phyloP scores from a whole-genome alignment of 176 grass and related monocot species.

The Rhynchospora breviuscula region DNA sequence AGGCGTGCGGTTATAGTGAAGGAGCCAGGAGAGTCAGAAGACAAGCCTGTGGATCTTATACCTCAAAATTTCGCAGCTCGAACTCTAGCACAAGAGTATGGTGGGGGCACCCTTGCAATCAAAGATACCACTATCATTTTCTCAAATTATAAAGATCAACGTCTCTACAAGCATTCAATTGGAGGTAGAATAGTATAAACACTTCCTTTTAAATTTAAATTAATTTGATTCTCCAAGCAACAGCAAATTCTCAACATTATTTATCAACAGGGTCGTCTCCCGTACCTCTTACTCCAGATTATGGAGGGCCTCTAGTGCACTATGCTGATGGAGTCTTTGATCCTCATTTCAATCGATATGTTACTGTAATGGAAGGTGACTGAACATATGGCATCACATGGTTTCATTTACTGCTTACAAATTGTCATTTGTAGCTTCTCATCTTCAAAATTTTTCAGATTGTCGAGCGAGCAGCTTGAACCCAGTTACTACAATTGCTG shows the following conservation, averaged over 20 bases:
- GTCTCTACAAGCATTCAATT: slow-evolving; percentile 61
- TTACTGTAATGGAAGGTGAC: slow-evolving; percentile 87
- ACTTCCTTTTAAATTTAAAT: neutral
- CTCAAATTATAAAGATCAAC: slow-evolving; percentile 89
- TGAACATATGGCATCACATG: neutral
- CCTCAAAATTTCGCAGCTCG: slow-evolving; percentile 68
- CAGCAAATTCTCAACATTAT: neutral
- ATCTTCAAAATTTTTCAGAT: slow-evolving; percentile 45
- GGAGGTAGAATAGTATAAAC: slow-evolving; percentile 37
- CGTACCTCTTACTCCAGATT: slow-evolving; percentile 77
- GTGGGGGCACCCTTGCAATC: slow-evolving; percentile 69
- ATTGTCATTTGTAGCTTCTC: slow-evolving; percentile 19
- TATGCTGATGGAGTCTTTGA: slow-evolving; percentile 96
- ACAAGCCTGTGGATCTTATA: slow-evolving; percentile 62
- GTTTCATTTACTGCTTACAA: neutral
- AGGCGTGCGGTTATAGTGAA: slow-evolving; percentile 93
- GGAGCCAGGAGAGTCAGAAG: slow-evolving; percentile 42
- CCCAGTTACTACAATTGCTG: slow-evolving; percentile 54
- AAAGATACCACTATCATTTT: slow-evolving; percentile 61
- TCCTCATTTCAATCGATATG: slow-evolving; percentile 71
- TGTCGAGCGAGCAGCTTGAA: slow-evolving; percentile 65
- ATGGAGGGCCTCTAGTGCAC: slow-evolving; percentile 51
- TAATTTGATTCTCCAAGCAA: slow-evolving; percentile 12
- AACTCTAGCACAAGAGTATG: slow-evolving; percentile 86
- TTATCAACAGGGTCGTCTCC: slow-evolving; percentile 42